Evolutionary conservation across 345 rosid genomes (phyloP).

Genomic region (Populus euphratica): DNA sequence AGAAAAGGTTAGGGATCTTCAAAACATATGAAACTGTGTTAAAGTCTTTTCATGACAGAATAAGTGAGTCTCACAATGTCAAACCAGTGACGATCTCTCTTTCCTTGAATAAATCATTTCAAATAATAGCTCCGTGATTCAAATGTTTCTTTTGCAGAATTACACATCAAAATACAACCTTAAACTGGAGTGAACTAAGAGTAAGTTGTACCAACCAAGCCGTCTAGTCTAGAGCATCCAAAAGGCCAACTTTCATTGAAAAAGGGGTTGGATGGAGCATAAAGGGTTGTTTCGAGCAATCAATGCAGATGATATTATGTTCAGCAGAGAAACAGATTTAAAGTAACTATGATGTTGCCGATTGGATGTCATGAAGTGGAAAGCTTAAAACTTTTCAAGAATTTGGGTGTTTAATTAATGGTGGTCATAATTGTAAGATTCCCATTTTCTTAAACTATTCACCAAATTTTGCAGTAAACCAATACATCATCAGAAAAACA

Average conservation of each 20-base stretch:
- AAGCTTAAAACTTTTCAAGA: neutral
- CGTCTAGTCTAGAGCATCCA: too few species aligned
- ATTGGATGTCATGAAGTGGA: constrained; percentile 1
- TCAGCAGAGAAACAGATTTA: too few species aligned
- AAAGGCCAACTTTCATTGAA: too few species aligned
- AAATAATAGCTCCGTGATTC: too few species aligned
- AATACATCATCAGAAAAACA: neutral
- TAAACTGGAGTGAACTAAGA: too few species aligned
- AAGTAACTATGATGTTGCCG: too few species aligned
- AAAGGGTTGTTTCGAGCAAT: neutral
- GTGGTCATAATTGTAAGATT: neutral
- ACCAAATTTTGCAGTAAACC: constrained; percentile 5
- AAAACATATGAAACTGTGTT: neutral
- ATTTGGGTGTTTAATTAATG: neutral
- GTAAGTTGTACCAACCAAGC: too few species aligned
- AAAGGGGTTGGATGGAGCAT: neutral
- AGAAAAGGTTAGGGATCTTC: constrained; percentile 3
- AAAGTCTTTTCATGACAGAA: neutral
- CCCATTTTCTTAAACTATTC: neutral
- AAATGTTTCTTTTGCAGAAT: too few species aligned
- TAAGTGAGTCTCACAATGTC: neutral
- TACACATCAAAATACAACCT: too few species aligned
- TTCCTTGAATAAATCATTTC: too few species aligned
- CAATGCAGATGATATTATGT: neutral
- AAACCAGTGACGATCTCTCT: neutral